Evolutionary conservation across 805 yeast species (phyloP), one percentile per base, ranked within the genome.

Genomic region (Groenewaldozyma tartarivorans): DNA sequence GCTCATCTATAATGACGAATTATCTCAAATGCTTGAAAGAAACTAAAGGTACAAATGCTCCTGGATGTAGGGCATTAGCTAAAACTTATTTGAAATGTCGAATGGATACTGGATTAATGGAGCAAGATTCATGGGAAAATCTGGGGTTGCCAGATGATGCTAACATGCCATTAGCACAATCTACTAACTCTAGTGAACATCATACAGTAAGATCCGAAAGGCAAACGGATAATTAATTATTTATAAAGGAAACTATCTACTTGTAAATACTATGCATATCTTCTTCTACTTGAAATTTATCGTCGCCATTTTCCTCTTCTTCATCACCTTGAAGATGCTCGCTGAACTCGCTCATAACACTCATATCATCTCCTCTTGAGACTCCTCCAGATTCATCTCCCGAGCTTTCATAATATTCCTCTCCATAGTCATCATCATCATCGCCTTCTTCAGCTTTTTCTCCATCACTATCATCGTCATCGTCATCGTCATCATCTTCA

Each of bases 31-130:
- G 98, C 62, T 64, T 90, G 61, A 79, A 81, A 55, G 64, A 77
- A 24, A 85, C 87, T 13, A 71, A 71, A 42, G 90, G 90, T 44
- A 78, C 79, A 50, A 87, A 90, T 60, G 90, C 96, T 3, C 82
- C 87, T n/a, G 85, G 86, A 59, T 88, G 98, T 60, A 67, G 97
- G 34, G 56, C 79, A 1, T 63, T 88, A 33, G 96, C 97, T 7
- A 85, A 85, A 54, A 71, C 68, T 21, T 90, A 90, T 56, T 64
- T 90, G 40, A 72, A 75, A 30, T 90, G 98, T 57, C 68, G 98
- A 47, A 92, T 90, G 97, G 85, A 85, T 22, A 54, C 55, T 48
- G 71, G 72, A 21, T 58, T 77, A 9, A 77, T 77, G 83, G 78
- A 67, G 24, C 52, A 56, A 36, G 81, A 75, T 48, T 74, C 71